These are phyloP conservation scores for Excoecaria agallocha DNA, from an alignment of 345 rosid species.

Conservation along the genomic window DNA sequence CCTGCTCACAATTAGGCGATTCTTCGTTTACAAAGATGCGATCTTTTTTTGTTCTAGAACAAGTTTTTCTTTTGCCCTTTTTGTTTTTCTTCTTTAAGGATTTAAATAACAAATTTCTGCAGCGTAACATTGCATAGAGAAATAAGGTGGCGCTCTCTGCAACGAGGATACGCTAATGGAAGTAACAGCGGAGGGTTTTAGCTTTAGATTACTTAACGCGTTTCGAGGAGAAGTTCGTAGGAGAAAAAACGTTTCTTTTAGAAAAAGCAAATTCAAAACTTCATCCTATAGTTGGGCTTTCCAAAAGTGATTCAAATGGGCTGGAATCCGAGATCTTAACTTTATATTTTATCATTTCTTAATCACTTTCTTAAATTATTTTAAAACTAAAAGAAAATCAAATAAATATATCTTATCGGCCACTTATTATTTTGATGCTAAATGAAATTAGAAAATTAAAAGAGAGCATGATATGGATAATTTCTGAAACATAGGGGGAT, in stretches of 20 bases:
- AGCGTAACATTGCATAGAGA: conserved; percentile 35
- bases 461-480: too few relatives aligned
- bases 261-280: too few relatives aligned
- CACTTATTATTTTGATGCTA: too few relatives aligned
- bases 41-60: conserved; percentile 29
- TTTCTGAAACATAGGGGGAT: too few relatives aligned
- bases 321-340: too few relatives aligned
- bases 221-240: background rate
- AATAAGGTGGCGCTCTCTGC: background rate
- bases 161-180: background rate
- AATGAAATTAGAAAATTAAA: too few relatives aligned
- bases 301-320: background rate
- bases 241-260: background rate
- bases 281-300: background rate
- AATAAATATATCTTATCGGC: too few relatives aligned
- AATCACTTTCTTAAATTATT: too few relatives aligned
- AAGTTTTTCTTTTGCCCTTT: conserved; percentile 21
- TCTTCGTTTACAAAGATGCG: conserved; percentile 11
- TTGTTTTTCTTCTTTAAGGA: conserved; percentile 24
- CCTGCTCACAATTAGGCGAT: conserved; percentile 8
- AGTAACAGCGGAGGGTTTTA: background rate
- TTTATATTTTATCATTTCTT: too few relatives aligned
- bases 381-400: too few relatives aligned
- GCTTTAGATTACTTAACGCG: background rate
- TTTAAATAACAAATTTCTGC: conserved; percentile 33